Evolutionary conservation across 2,329 filamentous ascomycete genomes (phyloP).

Genomic region (Aspergillus caelatus): DNA sequence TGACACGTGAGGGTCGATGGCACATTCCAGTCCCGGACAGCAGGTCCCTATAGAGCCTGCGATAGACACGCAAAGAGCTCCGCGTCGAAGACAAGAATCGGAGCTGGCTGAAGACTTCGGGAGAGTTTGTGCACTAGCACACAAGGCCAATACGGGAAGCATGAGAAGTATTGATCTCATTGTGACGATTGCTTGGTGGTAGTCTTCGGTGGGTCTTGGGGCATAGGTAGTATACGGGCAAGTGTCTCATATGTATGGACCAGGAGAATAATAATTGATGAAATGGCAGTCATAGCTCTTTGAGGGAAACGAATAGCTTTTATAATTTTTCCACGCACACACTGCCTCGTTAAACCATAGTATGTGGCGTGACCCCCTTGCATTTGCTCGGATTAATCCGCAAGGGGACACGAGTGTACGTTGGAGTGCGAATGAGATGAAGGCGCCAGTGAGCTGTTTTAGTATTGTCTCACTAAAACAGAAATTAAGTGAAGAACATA

Average conservation of each 20-base stretch:
- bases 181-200: background rate
- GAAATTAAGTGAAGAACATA: background rate
- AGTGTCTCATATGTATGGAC: background rate
- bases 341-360: background rate
- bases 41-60: background rate
- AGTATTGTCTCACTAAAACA: background rate
- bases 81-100: background rate
- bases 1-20: background rate
- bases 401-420: background rate
- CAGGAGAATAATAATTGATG: background rate
- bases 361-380: background rate
- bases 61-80: background rate
- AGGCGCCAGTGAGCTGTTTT: too few species aligned
- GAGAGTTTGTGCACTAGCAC: background rate
- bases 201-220: background rate
- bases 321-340: background rate
- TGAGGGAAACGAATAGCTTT: background rate
- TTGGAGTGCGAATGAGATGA: background rate
- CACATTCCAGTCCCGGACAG: background rate
- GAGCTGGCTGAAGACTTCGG: background rate
- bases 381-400: background rate
- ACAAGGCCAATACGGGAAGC: background rate
- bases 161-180: background rate
- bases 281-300: too few species aligned
- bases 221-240: background rate